Conservation (phyloP, 805 yeast genomes). For the Starmerella geochares region DNA sequence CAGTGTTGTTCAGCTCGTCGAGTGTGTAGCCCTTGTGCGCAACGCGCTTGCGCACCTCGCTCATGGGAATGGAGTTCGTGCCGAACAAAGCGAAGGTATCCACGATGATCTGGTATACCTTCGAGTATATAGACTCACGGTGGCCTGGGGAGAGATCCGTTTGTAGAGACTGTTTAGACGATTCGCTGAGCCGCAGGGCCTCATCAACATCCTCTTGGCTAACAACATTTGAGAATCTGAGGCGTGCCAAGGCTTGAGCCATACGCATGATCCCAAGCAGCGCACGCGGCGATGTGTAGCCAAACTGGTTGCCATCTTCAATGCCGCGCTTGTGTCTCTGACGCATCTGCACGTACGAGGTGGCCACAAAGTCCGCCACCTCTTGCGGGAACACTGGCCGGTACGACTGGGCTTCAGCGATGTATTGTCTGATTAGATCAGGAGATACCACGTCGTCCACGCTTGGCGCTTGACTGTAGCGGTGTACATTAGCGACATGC, state of each 20-base stretch:
- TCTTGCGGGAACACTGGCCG: constrained; percentile 77
- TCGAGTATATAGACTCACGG: constrained; percentile 46
- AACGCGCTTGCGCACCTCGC: constrained; percentile 49
- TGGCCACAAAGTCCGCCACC: constrained; percentile 79
- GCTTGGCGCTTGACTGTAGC: constrained; percentile 80
- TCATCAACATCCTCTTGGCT: constrained; percentile 81
- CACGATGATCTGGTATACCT: constrained; percentile 62
- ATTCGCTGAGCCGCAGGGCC: constrained; percentile 75
- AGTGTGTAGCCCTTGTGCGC: constrained; percentile 77
- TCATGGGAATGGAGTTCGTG: constrained; percentile 38
- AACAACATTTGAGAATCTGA: constrained; percentile 68
- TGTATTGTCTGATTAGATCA: constrained; percentile 70
- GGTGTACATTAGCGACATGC: constrained; percentile 93
- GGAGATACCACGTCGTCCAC: constrained; percentile 64
- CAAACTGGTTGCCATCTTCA: constrained; percentile 49
- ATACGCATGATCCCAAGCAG: constrained; percentile 80
- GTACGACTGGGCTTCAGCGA: constrained; percentile 71
- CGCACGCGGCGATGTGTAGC: constrained; percentile 93
- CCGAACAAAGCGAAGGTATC: constrained; percentile 32
- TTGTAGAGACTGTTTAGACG: constrained; percentile 73
- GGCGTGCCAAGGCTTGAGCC: constrained; percentile 88
- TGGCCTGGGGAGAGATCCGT: constrained; percentile 37
- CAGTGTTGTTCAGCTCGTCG: constrained; percentile 63
- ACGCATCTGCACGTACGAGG: constrained; percentile 79
- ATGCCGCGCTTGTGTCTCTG: constrained; percentile 79